phyloP scores from a whole-genome alignment of 495 filamentous ascomycete species.

The Talaromyces ruber region DNA sequence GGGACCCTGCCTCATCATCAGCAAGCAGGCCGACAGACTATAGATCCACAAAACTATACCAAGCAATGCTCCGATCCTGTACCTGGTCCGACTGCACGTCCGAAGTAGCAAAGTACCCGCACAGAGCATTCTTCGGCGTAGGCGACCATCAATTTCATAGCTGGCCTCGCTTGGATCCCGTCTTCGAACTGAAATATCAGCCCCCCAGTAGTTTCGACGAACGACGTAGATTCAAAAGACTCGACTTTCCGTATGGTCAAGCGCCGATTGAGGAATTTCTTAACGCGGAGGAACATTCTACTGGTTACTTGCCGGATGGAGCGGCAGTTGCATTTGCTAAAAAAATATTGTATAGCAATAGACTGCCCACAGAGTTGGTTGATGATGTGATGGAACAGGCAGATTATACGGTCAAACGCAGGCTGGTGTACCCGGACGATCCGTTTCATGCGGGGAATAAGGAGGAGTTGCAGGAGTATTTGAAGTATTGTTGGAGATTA shows the following conservation, averaged over 20 bases:
- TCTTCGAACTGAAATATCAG: neutral
- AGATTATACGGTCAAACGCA: slow-evolving; percentile 2
- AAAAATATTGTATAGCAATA: slow-evolving; percentile 3
- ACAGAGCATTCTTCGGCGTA: neutral
- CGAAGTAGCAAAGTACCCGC: neutral
- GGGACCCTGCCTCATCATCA: slow-evolving; percentile 9
- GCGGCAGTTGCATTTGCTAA: neutral
- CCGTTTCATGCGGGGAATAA: neutral
- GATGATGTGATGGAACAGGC: slow-evolving; percentile 10
- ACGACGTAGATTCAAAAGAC: neutral
- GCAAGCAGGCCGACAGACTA: slow-evolving; percentile 10
- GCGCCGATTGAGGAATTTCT: slow-evolving; percentile 9
- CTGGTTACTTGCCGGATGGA: neutral
- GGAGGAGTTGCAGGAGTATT: neutral
- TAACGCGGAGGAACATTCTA: neutral
- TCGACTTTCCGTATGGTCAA: slow-evolving; percentile 1
- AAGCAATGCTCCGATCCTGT: neutral
- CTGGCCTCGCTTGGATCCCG: neutral
- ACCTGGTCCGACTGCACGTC: neutral
- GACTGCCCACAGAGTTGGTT: slow-evolving; percentile 11
- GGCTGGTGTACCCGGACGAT: neutral
- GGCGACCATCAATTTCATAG: neutral
- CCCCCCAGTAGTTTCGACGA: neutral
- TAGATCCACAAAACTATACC: slow-evolving; percentile 13
- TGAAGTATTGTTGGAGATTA: neutral